Evolutionary conservation across 306 rosid genomes (phyloP).

Genomic region (Macrotyloma uniflorum): DNA sequence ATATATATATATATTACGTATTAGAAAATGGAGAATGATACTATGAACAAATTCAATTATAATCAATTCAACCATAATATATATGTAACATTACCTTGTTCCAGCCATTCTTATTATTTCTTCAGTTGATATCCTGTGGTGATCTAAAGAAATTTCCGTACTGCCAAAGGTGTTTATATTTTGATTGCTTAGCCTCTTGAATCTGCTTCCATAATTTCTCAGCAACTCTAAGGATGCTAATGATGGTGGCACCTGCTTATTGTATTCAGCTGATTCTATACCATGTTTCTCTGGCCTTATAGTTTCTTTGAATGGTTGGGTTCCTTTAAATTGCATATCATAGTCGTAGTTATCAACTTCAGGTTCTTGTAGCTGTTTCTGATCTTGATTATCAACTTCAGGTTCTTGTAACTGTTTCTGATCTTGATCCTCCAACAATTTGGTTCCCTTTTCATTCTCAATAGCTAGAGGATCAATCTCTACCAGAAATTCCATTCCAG

Average conservation of each 20-base stretch:
- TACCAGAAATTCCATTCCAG: slow-evolving; percentile 32
- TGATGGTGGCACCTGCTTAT: slow-evolving; percentile 29
- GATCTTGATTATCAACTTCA: slow-evolving; percentile 37
- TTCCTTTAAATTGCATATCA: slow-evolving; percentile 16
- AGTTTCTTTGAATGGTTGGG: slow-evolving; percentile 30
- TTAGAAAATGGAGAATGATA: no score
- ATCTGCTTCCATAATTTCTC: slow-evolving; percentile 48
- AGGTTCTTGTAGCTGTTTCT: slow-evolving; percentile 40
- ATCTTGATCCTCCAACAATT: slow-evolving; percentile 37
- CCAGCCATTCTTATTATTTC: slow-evolving; percentile 75
- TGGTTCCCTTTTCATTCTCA: slow-evolving; percentile 1
- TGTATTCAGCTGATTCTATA: slow-evolving; percentile 9
- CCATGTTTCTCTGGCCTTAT: background rate
- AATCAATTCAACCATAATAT: background rate
- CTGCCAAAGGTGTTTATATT: background rate
- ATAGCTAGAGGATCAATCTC: slow-evolving; percentile 35
- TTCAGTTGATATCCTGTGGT: slow-evolving; percentile 59
- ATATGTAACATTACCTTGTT: slow-evolving; percentile 42
- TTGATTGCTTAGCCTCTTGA: slow-evolving; percentile 50
- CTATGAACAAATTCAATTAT: no score
- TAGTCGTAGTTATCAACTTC: slow-evolving; percentile 34
- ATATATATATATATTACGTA: no score
- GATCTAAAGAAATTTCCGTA: background rate
- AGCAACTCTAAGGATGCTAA: slow-evolving; percentile 61
- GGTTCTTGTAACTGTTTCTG: slow-evolving; percentile 40